phyloP scores from a whole-genome alignment of 441 rosid genomes.

The Pelargonium cotyledonis region DNA sequence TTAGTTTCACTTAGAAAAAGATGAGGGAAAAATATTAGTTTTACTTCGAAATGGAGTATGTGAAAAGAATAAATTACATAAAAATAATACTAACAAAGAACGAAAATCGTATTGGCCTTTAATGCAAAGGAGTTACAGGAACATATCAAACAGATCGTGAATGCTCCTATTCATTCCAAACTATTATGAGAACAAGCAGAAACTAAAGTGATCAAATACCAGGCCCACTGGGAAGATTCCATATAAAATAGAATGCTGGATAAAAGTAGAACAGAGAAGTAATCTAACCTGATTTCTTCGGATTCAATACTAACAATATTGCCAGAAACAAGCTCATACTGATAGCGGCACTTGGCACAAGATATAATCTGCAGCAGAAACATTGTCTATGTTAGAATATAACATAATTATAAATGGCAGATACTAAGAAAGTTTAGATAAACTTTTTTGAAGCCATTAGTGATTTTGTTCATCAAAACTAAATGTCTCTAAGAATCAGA shows the following conservation, averaged over 20 bases:
- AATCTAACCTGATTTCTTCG: constrained; percentile 79
- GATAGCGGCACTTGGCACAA: constrained; percentile 80
- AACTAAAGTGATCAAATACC: background rate
- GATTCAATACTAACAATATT: constrained; percentile 61
- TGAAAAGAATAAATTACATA: background rate
- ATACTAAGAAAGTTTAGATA: background rate
- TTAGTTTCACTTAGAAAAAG: too few species aligned
- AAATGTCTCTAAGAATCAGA: background rate
- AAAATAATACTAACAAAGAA: background rate
- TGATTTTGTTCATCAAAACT: background rate
- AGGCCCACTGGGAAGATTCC: constrained; percentile 3
- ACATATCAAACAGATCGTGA: background rate
- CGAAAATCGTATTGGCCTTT: background rate
- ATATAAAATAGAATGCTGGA: background rate
- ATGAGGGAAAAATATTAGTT: background rate
- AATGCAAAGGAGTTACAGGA: background rate
- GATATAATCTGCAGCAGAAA: constrained; percentile 53
- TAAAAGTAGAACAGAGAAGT: constrained; percentile 11
- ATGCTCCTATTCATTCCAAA: constrained; percentile 5
- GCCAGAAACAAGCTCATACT: constrained; percentile 91
- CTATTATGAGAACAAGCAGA: constrained; percentile 4
- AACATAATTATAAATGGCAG: background rate
- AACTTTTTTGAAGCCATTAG: too few species aligned
- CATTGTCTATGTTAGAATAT: background rate
- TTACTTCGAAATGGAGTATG: background rate